phyloP scores from a whole-genome alignment of 2,329 filamentous ascomycete species.

The Talaromyces sp. region DNA sequence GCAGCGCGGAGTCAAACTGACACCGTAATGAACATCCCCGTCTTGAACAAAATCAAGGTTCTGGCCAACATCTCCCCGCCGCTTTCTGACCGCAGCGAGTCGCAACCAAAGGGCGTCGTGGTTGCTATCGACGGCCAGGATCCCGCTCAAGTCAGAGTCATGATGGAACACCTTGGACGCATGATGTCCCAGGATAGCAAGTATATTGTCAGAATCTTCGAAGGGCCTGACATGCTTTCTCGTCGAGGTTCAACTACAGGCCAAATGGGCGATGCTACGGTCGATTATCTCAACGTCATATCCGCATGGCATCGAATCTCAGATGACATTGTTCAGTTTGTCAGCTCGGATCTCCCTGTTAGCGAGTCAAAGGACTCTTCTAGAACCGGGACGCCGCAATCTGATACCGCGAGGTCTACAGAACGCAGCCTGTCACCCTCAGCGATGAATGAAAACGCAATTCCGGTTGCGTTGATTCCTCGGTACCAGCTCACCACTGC shows the following conservation, averaged over 20 bases:
- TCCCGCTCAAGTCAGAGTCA: conserved; percentile 56
- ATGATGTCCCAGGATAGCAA: conserved; percentile 50
- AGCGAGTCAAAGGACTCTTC: conserved; percentile 13
- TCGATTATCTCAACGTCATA: conserved; percentile 64
- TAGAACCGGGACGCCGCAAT: conserved; percentile 5
- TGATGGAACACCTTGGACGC: conserved; percentile 61
- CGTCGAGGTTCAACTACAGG: conserved; percentile 20
- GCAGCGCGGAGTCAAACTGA: conserved; percentile 50
- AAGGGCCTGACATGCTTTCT: conserved; percentile 37
- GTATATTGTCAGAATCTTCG: conserved; percentile 46
- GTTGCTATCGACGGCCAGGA: conserved; percentile 78
- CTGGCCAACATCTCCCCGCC: conserved; percentile 72
- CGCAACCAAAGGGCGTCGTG: conserved; percentile 64
- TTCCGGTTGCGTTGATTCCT: conserved; percentile 71
- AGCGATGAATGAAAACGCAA: conserved; percentile 19
- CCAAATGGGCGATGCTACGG: conserved; percentile 42
- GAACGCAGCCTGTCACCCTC: conserved; percentile 14
- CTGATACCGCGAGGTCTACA: conserved; percentile 24
- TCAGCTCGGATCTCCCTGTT: conserved; percentile 35
- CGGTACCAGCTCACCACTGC: conserved; percentile 76
- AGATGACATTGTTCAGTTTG: conserved; percentile 61
- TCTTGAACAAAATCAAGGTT: conserved; percentile 70
- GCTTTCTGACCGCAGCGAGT: conserved; percentile 34
- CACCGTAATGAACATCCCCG: conserved; percentile 70
- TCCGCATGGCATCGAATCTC: conserved; percentile 72